Base-by-base conservation (phyloP, 352 stramenopile species). In the Globisporangium yorkense region DNA sequence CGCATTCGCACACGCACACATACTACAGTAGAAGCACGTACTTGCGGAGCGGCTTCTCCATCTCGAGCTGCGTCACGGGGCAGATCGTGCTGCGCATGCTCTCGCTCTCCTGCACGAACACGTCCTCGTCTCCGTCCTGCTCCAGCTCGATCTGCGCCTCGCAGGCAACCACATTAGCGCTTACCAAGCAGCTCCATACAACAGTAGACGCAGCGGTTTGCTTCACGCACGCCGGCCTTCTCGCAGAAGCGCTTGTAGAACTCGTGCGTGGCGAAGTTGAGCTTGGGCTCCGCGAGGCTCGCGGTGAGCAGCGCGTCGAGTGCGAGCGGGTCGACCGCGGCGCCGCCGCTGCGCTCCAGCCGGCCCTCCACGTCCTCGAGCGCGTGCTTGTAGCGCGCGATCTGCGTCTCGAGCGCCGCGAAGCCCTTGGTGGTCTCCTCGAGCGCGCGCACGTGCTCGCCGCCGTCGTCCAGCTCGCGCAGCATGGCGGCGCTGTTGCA, bases 231-330 rank as follows among this genome's bases (percentile, higher is more conserved):
- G 41, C 83, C 85, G 35, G 85, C 85, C 43, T 71, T 67, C 12
- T 89, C 73, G 59, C 80, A 89, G 49, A 94, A 94, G 39, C 74
- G 75, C 62, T 88, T 92, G 73, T 92, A 90, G 43, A 83, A 76
- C 5, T 89, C 76, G 64, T 89, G 75, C 54, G 84, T 76, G 44
- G 66, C 65, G 5, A 69, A 50, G 54, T 91, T 85, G n/a, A 88
- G 61, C n/a, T 69, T 66, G 0, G 83, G 83, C 40, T 67, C 75
- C n/a, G 54, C 64, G 45, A 83, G 63, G 49, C 71, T 70, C 44
- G 73, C 57, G 56, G 87, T 64, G 40, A 89, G 59, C 65, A 90
- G 65, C 50, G 85, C 79, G 52, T 90, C 79, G 44, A 92, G 85
- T 45, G 76, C 71, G 24, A 59, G 52, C 47, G 73, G 60, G 44